Conservation (phyloP, 768 basidiomycete genomes). For the Russula compacta region DNA sequence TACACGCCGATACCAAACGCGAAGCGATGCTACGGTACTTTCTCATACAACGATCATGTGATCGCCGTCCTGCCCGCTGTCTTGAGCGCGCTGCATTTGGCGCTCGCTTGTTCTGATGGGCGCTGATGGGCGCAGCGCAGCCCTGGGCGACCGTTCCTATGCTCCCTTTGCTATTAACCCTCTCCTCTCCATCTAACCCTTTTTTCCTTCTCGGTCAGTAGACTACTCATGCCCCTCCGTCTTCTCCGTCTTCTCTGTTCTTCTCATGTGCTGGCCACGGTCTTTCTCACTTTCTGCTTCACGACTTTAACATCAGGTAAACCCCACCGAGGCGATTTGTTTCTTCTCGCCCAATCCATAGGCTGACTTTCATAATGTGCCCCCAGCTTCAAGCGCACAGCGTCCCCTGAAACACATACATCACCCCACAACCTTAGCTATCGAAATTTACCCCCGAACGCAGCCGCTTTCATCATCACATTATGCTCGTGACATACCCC, state of each 20-base stretch:
- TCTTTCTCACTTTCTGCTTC: constrained; percentile 12
- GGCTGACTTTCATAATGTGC: background rate
- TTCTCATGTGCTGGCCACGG: constrained; percentile 19
- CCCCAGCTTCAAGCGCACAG: constrained; percentile 21
- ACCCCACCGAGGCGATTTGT: background rate
- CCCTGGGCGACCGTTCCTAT: no score
- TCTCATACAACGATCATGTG: no score
- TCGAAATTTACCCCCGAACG: constrained; percentile 36
- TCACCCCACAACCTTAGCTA: constrained; percentile 30
- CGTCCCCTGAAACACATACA: constrained; percentile 31
- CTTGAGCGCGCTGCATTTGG: no score
- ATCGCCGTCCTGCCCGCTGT: no score
- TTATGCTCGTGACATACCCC: constrained; percentile 22
- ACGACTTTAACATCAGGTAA: constrained; percentile 11
- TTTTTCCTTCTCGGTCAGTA: background rate
- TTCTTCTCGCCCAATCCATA: background rate
- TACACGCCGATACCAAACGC: no score
- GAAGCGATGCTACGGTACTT: no score
- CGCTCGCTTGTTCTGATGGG: background rate
- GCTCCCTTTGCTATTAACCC: background rate
- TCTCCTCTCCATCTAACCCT: background rate
- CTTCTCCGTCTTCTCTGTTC: background rate
- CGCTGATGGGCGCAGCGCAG: background rate
- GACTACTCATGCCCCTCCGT: constrained; percentile 1
- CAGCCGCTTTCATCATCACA: background rate